Conservation (phyloP, 1,284 basidiomycete genomes). For the Papiliotrema flavescens region DNA sequence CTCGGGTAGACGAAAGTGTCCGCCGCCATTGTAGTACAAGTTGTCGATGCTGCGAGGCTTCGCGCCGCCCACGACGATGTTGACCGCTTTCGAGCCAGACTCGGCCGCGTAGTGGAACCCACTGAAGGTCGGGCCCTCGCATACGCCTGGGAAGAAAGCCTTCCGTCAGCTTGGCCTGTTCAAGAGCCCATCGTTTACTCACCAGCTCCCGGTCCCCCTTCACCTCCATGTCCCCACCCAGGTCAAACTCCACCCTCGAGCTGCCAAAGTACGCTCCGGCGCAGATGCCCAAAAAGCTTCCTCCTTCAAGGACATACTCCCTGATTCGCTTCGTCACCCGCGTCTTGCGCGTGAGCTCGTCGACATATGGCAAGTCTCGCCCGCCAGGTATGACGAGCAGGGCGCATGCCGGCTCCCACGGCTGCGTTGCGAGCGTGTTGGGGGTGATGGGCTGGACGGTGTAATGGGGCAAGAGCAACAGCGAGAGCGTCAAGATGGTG, state of each 20-base stretch:
- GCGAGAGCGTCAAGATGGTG: slow-evolving; percentile 57
- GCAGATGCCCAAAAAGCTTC: slow-evolving; percentile 64
- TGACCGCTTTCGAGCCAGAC: slow-evolving; percentile 48
- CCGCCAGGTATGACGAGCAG: slow-evolving; percentile 72
- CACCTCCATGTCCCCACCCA: slow-evolving; percentile 53
- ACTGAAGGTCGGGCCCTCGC: slow-evolving; percentile 57
- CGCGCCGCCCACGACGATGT: slow-evolving; percentile 35
- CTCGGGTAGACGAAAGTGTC: slow-evolving; percentile 52
- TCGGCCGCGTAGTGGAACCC: slow-evolving; percentile 57
- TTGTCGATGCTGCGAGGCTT: slow-evolving; percentile 32
- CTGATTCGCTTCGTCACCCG: slow-evolving; percentile 54
- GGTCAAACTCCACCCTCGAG: slow-evolving; percentile 52
- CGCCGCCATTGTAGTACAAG: slow-evolving; percentile 59
- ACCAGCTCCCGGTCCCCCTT: slow-evolving; percentile 54
- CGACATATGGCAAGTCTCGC: slow-evolving; percentile 54
- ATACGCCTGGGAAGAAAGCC: slow-evolving; percentile 58
- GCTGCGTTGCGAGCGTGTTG: slow-evolving; percentile 60
- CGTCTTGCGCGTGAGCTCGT: slow-evolving; percentile 49
- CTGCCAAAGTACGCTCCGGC: slow-evolving; percentile 59
- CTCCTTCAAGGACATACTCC: slow-evolving; percentile 65
- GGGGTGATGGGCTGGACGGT: slow-evolving; percentile 66
- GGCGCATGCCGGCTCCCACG: slow-evolving; percentile 71
- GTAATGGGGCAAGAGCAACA: slow-evolving; percentile 67
- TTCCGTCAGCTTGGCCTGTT: slow-evolving; percentile 2
- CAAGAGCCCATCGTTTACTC: slow-evolving; percentile 1